Percentiles rank a stretch among this genome's conserved stretches.
These are phyloP conservation scores for Dentipellis sp. DNA, from an alignment of 768 basidiomycete species.

Conservation along the genomic window DNA sequence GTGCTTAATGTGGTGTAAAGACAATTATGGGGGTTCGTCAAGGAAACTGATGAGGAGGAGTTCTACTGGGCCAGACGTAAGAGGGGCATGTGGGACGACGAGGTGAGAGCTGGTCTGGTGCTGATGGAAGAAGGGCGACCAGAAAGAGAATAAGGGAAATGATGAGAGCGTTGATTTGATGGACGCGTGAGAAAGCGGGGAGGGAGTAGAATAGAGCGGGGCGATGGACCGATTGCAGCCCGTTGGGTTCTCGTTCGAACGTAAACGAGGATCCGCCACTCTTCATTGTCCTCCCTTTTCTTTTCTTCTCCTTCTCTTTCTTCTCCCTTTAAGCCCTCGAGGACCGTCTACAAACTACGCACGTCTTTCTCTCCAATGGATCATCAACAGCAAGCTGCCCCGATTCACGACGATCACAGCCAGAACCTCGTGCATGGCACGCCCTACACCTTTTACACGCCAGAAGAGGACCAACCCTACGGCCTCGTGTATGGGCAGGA, in stretches of 20 bases:
- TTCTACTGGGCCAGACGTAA: too few species aligned
- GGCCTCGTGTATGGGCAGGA: slow-evolving; percentile 35
- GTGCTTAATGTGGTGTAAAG: too few species aligned
- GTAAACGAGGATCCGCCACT: slow-evolving; percentile 20
- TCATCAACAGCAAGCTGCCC: slow-evolving; percentile 17
- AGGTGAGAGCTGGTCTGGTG: too few species aligned
- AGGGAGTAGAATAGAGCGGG: background rate
- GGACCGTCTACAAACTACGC: slow-evolving; percentile 14
- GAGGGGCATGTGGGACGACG: too few species aligned
- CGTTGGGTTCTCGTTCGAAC: slow-evolving; percentile 16
- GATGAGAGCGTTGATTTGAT: background rate
- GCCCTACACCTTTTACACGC: slow-evolving; percentile 26
- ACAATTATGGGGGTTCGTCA: too few species aligned
- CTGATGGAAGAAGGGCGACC: too few species aligned
- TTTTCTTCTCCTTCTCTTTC: slow-evolving; percentile 27
- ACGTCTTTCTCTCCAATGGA: slow-evolving; percentile 20
- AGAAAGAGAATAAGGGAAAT: background rate
- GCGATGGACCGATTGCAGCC: background rate
- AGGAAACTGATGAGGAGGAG: too few species aligned
- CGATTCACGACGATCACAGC: slow-evolving; percentile 9
- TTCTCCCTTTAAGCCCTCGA: slow-evolving; percentile 13
- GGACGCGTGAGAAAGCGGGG: slow-evolving; percentile 3
- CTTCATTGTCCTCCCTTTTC: slow-evolving; percentile 23
- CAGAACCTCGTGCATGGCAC: slow-evolving; percentile 17
- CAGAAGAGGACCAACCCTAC: slow-evolving; percentile 23